A percentile compares a stretch with the other conserved stretches of the same genome.
Conservation (phyloP, 2,329 filamentous ascomycete species). For the Lomentospora prolificans region DNA sequence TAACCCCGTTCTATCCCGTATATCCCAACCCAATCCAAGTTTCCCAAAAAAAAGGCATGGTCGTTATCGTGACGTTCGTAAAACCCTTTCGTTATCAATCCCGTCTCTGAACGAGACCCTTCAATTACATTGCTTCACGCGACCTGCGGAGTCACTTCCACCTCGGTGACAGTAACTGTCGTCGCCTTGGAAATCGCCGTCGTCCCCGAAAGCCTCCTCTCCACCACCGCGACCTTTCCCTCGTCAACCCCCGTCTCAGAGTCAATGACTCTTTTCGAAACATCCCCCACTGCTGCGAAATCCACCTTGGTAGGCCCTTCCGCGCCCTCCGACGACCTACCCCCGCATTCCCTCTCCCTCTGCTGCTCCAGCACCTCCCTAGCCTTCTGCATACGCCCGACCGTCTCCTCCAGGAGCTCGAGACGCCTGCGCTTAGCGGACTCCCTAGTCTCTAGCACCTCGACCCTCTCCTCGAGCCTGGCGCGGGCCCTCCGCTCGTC, state of each 20-base stretch:
- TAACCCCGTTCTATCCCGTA: too few relatives aligned
- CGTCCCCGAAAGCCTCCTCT: background rate
- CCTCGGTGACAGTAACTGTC: background rate
- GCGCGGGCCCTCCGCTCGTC: constrained; percentile 62
- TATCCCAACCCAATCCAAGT: background rate
- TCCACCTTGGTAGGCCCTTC: background rate
- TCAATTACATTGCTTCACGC: too few relatives aligned
- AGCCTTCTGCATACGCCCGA: constrained; percentile 62
- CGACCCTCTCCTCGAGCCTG: constrained; percentile 60
- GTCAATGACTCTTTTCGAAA: background rate
- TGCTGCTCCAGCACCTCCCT: constrained; percentile 44
- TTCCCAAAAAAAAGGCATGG: too few relatives aligned
- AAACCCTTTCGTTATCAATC: too few relatives aligned
- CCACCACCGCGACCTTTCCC: background rate
- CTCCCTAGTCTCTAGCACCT: constrained; percentile 59
- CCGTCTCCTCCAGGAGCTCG: constrained; percentile 60
- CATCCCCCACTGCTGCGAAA: background rate
- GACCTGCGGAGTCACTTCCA: background rate
- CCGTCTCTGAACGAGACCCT: too few relatives aligned
- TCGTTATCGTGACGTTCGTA: background rate
- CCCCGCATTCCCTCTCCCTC: background rate
- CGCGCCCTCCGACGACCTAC: background rate
- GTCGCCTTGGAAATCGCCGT: background rate
- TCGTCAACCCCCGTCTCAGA: background rate
- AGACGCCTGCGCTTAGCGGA: constrained; percentile 58